These are phyloP conservation scores for Tolypocladium inflatum DNA, from an alignment of 2,329 filamentous ascomycete genomes.

Conservation along the genomic window DNA sequence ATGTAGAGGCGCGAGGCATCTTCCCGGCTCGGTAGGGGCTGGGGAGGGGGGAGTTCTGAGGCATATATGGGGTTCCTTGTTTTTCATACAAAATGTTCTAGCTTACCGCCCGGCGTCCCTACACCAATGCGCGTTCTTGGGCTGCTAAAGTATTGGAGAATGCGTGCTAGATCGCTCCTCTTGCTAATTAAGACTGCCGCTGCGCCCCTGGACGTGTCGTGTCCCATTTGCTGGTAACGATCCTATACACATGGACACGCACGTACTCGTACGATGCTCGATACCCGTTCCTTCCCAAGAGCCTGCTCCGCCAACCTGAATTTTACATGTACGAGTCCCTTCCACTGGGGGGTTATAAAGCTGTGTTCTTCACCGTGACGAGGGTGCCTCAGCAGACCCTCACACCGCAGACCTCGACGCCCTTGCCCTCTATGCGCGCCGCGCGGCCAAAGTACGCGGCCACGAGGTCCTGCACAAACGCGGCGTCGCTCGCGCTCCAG, in stretches of 20 bases:
- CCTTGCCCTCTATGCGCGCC: conserved; percentile 55
- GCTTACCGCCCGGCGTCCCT: background rate
- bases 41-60: background rate
- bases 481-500: conserved; percentile 64
- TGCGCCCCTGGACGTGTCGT: background rate
- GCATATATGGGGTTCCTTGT: background rate
- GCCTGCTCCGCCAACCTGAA: background rate
- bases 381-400: conserved; percentile 45
- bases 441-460: conserved; percentile 56
- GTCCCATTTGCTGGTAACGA: background rate
- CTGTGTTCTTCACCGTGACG: background rate
- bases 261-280: background rate
- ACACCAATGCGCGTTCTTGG: background rate
- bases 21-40: background rate
- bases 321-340: background rate
- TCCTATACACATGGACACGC: too few species aligned
- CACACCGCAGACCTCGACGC: conserved; percentile 67
- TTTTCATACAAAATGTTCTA: background rate
- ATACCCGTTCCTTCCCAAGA: too few species aligned
- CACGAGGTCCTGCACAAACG: conserved; percentile 55
- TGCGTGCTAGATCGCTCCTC: background rate
- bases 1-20: background rate
- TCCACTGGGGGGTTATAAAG: too few species aligned
- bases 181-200: background rate
- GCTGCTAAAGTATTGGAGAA: background rate